phyloP scores from a whole-genome alignment of 163 green algal species.

The Volvox carteri region DNA sequence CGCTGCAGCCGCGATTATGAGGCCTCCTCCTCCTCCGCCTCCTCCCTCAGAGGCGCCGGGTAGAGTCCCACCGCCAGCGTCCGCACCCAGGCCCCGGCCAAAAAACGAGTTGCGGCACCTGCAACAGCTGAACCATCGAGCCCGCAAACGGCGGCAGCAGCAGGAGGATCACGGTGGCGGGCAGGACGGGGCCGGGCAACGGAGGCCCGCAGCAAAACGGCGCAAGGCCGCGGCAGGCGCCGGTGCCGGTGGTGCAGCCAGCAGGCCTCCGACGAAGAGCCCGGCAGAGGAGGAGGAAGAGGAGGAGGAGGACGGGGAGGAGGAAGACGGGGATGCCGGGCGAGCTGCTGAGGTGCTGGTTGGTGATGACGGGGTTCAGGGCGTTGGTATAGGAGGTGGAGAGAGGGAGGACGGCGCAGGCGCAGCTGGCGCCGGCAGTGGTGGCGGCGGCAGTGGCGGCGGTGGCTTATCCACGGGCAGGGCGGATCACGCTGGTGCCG shows the following conservation, averaged over 20 bases:
- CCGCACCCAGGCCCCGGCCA: background rate
- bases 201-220: background rate
- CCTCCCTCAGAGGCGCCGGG: too few relatives aligned
- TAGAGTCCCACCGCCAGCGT: too few relatives aligned
- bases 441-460: background rate
- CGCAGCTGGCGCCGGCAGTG: background rate
- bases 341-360: too few relatives aligned
- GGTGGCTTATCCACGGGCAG: background rate
- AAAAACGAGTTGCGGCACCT: constrained; percentile 29
- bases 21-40: too few relatives aligned
- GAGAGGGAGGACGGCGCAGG: background rate
- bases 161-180: background rate
- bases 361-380: too few relatives aligned
- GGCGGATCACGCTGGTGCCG: background rate
- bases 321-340: background rate
- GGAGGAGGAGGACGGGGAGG: background rate
- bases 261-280: background rate
- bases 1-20: too few relatives aligned
- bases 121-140: constrained; percentile 19
- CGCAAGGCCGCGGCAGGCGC: background rate
- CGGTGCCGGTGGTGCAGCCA: background rate
- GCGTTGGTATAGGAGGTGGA: background rate
- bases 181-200: background rate
- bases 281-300: background rate
- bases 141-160: background rate